Conservation (phyloP, 345 rosid genomes). For the Eucalyptus marginata region DNA sequence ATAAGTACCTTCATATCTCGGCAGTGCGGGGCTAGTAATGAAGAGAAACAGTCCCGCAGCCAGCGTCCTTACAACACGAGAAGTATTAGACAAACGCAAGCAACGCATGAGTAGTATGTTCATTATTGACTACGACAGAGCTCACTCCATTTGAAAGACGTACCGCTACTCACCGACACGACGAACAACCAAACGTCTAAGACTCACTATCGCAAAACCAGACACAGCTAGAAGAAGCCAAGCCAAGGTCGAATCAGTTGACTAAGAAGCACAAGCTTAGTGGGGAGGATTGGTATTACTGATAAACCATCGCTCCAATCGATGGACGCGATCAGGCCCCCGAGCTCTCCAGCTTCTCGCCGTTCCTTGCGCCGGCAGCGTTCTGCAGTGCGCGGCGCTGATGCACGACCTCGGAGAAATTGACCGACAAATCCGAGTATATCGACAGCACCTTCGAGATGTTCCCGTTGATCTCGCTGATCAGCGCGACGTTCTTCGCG, state of each 20-base stretch:
- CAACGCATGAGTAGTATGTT: not conserved
- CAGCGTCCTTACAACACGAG: not conserved
- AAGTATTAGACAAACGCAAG: not conserved
- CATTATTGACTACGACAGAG: not conserved
- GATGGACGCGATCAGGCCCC: not conserved
- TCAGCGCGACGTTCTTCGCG: not conserved
- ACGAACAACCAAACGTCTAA: not conserved
- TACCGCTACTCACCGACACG: not conserved
- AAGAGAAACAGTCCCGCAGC: not conserved
- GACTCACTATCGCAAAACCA: not conserved
- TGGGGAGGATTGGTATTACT: not conserved
- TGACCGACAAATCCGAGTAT: constrained; percentile 17
- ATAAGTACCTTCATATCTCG: not conserved
- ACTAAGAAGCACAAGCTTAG: not conserved
- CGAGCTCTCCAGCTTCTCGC: not conserved
- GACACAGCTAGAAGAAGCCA: not conserved
- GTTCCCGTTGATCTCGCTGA: constrained; percentile 19
- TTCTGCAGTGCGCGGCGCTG: not conserved
- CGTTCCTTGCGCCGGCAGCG: not conserved
- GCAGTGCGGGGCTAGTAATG: not conserved
- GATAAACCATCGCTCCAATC: not conserved
- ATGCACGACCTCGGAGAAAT: constrained; percentile 6
- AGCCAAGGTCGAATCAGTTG: not conserved
- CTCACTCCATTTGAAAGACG: not conserved
- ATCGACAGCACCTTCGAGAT: constrained; percentile 15